Evolutionary conservation across 306 rosid species (phyloP), one percentile per base, ranked within the genome.

Genomic region (Prinsepia uniflora): DNA sequence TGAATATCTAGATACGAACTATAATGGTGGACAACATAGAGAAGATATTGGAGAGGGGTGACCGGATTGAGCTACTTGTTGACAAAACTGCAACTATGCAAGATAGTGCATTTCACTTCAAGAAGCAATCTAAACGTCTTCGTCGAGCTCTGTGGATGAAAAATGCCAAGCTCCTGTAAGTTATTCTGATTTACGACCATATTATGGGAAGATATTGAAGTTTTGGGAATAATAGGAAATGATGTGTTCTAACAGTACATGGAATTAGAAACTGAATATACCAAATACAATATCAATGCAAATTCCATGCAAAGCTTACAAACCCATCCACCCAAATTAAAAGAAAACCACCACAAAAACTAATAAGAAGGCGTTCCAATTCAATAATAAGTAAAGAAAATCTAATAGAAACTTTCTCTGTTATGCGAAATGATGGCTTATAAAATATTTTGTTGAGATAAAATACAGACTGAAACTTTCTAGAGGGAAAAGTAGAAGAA

Each of bases 11-110:
- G 98, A 84, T 94, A 77, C 87, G 89, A 68, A 91, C 97, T 54
- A 84, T 95, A 82, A 91, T 95, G 96, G 99, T 91, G 74, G 99
- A 89, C 59, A 95, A 95, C 72, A 86, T 91, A 63, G 99, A 94
- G 79, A 94, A 94, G 82, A 85, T 94, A 81, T 70, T 94, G 86
- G 96, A 94, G 82, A 86, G 99, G 81, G 99, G 99, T 60, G 97
- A 95, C 66, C 86, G 96, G 68, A 95, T 95, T 59, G 99, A 91
- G 70, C 97, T 95, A 68, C 97, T 95, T 41, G 99, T 95, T 73
- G 99, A 95, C 68, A 91, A 87, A 85, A 95, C 97, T 34, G 87
- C 96, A 71, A 91, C 99, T 40, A 95, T 95, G 99, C 97, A 95
- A 87, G 99, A 95, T 40, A 80, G 91, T 82, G 79, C 99, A 75